Evolutionary conservation across 331 rosid species (phyloP).

Genomic region (Rosa hybrid): DNA sequence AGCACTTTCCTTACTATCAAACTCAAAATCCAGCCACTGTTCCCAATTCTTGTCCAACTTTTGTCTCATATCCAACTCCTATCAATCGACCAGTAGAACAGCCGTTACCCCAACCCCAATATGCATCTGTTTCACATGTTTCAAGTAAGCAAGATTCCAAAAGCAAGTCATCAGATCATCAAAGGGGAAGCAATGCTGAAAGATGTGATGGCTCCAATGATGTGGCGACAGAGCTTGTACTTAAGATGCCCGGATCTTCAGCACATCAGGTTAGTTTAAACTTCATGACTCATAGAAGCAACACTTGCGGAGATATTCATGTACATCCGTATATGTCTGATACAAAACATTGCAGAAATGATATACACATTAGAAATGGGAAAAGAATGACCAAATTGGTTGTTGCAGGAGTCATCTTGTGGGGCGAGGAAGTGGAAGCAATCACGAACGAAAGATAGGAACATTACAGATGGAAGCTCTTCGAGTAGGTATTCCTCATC

Average conservation of each 20-base stretch:
- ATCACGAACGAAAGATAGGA: slow-evolving; percentile 57
- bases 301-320: neutral
- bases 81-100: slow-evolving; percentile 50
- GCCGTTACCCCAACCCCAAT: slow-evolving; percentile 38
- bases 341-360: neutral
- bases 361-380: slow-evolving; percentile 3
- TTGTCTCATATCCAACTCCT: slow-evolving; percentile 61
- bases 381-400: slow-evolving; percentile 9
- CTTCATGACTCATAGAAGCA: neutral
- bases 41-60: slow-evolving; percentile 64
- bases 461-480: slow-evolving; percentile 48
- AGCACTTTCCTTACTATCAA: slow-evolving; percentile 70
- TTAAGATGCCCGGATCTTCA: slow-evolving; percentile 94
- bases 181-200: slow-evolving; percentile 43
- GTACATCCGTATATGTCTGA: neutral
- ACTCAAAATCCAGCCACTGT: slow-evolving; percentile 60
- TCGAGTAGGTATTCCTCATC: slow-evolving; percentile 71
- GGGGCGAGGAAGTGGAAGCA: slow-evolving; percentile 66
- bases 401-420: slow-evolving; percentile 55
- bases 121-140: slow-evolving; percentile 47
- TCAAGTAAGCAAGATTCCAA: slow-evolving; percentile 59
- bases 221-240: slow-evolving; percentile 90
- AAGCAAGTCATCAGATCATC: slow-evolving; percentile 55
- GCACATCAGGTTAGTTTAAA: slow-evolving; percentile 55
- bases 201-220: slow-evolving; percentile 60